Evolutionary conservation across 345 rosid genomes (phyloP).

Genomic region (Euclidium syriacum): DNA sequence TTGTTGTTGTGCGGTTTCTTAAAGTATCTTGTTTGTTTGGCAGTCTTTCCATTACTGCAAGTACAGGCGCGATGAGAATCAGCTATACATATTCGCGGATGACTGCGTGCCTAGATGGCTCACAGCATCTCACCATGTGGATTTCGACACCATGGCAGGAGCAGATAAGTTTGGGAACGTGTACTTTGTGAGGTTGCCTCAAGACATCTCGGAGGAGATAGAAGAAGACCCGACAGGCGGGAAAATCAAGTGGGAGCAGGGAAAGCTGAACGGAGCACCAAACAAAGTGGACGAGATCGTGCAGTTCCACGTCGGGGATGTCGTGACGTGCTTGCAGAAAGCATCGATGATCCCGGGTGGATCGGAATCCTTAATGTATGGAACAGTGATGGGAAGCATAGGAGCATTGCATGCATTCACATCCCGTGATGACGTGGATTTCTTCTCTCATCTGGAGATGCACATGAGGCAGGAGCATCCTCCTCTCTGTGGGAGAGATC

Average conservation of each 20-base stretch:
- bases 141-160: conserved; percentile 96
- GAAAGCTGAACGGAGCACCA: conserved; percentile 95
- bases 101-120: conserved; percentile 97
- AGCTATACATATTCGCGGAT: conserved; percentile 90
- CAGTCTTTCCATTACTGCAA: conserved; percentile 99
- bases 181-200: conserved; percentile 80
- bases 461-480: conserved; percentile 96
- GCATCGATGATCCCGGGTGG: conserved; percentile 94
- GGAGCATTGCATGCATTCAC: conserved; percentile 92
- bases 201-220: conserved; percentile 94
- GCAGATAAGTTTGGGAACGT: conserved; percentile 94
- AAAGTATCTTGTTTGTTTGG: conserved; percentile 19
- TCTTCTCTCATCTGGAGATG: conserved; percentile 98
- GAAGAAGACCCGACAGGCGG: conserved; percentile 99
- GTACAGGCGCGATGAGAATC: conserved; percentile 96
- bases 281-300: conserved; percentile 94
- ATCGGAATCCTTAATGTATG: conserved; percentile 80
- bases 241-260: conserved; percentile 98
- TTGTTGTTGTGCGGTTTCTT: neutral
- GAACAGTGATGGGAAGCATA: conserved; percentile 93
- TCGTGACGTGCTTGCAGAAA: conserved; percentile 76
- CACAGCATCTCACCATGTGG: conserved; percentile 83
- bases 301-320: conserved; percentile 91
- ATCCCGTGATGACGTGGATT: conserved; percentile 92
- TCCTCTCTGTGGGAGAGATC: conserved; percentile 64